A percentile compares a stretch with the other conserved stretches of the same genome.
Conservation (phyloP, 2,329 filamentous ascomycete genomes). For the Neoascochyta sp. region DNA sequence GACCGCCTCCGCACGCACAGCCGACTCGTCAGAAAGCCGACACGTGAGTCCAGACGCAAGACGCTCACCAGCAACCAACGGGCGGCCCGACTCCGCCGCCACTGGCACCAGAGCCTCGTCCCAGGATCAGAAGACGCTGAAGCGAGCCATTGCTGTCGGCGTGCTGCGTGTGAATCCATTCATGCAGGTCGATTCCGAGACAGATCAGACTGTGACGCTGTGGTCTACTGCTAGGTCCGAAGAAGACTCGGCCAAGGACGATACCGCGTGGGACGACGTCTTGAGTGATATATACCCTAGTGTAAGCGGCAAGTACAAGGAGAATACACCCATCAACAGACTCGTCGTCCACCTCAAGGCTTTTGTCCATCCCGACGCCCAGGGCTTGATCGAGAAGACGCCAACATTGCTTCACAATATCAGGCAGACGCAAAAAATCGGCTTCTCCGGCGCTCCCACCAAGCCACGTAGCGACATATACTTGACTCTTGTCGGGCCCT, state of each 20-base stretch:
- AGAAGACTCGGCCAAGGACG: constrained; percentile 45
- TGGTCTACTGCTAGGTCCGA: constrained; percentile 60
- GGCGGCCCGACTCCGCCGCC: constrained; percentile 26
- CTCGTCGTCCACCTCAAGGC: constrained; percentile 75
- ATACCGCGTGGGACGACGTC: constrained; percentile 68
- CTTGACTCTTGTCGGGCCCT: constrained; percentile 74
- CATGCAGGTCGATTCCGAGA: constrained; percentile 67
- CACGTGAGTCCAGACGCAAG: constrained; percentile 23
- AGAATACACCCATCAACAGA: constrained; percentile 68
- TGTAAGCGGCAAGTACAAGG: constrained; percentile 69
- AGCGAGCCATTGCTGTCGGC: constrained; percentile 72
- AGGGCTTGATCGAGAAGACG: constrained; percentile 76
- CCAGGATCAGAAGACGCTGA: constrained; percentile 51
- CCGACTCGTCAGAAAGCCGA: constrained; percentile 16
- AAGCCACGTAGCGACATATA: constrained; percentile 93
- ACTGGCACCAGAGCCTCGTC: constrained; percentile 29
- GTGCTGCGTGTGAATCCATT: constrained; percentile 71
- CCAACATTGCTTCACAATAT: constrained; percentile 84
- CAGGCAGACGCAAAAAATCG: constrained; percentile 79
- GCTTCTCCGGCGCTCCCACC: constrained; percentile 87
- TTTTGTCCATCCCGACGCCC: constrained; percentile 74
- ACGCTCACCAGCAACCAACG: constrained; percentile 21
- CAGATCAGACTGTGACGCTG: constrained; percentile 71
- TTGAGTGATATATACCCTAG: constrained; percentile 64
- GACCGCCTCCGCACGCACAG: constrained; percentile 3